Percentiles rank a stretch among this genome's conserved stretches.
Conservation (phyloP, 352 stramenopile genomes). For the Phytophthora capsici region DNA sequence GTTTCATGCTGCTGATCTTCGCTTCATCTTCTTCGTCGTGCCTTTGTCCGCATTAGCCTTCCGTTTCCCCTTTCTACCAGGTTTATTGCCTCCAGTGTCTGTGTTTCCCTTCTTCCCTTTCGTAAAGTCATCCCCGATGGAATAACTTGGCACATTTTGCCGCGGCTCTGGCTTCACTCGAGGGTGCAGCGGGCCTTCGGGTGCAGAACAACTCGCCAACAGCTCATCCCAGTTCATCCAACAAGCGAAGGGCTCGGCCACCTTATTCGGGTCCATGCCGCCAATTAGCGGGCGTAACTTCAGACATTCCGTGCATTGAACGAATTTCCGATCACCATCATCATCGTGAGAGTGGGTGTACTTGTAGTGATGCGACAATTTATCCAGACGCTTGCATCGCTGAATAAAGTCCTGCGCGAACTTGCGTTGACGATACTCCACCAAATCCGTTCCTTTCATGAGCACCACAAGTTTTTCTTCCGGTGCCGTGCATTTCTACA, state of each 20-base stretch:
- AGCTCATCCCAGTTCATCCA: constrained; percentile 90
- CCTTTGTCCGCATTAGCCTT: constrained; percentile 24
- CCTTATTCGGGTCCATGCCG: constrained; percentile 74
- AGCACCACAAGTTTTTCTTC: constrained; percentile 76
- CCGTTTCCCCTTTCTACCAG: constrained; percentile 32
- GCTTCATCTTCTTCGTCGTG: constrained; percentile 26
- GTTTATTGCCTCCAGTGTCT: constrained; percentile 21
- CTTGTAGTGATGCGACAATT: constrained; percentile 67
- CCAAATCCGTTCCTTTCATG: constrained; percentile 71
- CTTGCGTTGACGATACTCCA: constrained; percentile 68
- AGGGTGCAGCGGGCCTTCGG: constrained; percentile 48
- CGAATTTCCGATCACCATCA: constrained; percentile 67
- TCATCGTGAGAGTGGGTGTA: constrained; percentile 70
- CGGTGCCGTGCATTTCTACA: constrained; percentile 78
- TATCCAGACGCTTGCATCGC: constrained; percentile 81
- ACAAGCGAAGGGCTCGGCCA: constrained; percentile 79
- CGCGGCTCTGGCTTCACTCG: constrained; percentile 20
- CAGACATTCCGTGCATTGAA: constrained; percentile 75
- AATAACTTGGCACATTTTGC: background rate
- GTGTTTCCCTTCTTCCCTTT: constrained; percentile 13
- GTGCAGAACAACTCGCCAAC: constrained; percentile 78
- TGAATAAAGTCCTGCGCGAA: constrained; percentile 73
- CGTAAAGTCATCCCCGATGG: constrained; percentile 6
- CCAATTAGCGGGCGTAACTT: constrained; percentile 77
- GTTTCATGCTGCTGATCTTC: constrained; percentile 23